Base-by-base conservation (phyloP, 2,329 filamentous ascomycete genomes). In the Cladosporium sp. region DNA sequence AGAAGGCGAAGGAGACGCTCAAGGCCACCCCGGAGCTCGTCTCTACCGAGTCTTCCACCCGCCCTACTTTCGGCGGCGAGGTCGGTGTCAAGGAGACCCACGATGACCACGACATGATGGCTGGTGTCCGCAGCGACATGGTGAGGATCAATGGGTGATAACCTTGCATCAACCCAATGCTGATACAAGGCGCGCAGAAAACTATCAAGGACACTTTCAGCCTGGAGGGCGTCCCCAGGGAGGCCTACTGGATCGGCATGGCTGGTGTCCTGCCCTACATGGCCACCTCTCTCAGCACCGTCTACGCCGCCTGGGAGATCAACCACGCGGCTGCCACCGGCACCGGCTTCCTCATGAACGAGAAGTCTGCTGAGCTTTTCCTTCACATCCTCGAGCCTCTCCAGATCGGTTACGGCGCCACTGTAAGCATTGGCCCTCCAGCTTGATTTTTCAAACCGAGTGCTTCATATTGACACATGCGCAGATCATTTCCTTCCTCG, bases 401-500 rank as follows among this genome's bases (percentile, higher is more conserved):
- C 49, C 92, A 96, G 71, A 80, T 96, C 51, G 91, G 89, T 54
- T 95, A 95, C 63, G 91, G 92, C 52, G 92, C 91, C 44, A 83
- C 95, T 54, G 83, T 86, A 74, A 52, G 4, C 37, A 42, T 41
- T 13, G 11, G 16, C 18, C 13, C 13, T 16, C n/a, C 9, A 32
- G 31, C 4, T 7, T 7, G 7, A 28, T 28, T 7, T 28, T 28
- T 28, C 22, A 28, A 28, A 7, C 7, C 22, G 7, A 34, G 4
- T n/a, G 40, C 42, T 11, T 8, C 22, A 16, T 40, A 14, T 52
- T 53, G 16, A 56, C 46, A 34, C 31, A 14, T 13, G 19, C 11
- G 45, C 57, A 86, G 83, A 93, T 95, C 63, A 87, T 95, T 62
- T 95, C 90, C 28, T 96, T 95, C 77, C 81, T 96, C 1, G 92